phyloP scores from a whole-genome alignment of 1,284 basidiomycete species.

The Trametes sp. region DNA sequence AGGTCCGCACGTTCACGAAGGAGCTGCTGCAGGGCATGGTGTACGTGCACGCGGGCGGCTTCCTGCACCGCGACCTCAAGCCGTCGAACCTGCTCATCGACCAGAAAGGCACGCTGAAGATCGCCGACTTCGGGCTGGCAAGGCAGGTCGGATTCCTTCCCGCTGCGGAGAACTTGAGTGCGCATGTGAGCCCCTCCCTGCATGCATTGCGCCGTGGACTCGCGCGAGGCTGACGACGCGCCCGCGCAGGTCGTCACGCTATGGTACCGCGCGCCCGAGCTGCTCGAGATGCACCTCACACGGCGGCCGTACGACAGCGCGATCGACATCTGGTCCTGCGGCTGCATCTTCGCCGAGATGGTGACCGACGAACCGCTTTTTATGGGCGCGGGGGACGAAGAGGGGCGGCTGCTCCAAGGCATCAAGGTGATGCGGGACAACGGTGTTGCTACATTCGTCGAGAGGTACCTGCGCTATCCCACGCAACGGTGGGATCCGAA shows the following conservation, averaged over 20 bases:
- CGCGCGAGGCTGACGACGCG: not conserved
- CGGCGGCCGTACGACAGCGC: not conserved
- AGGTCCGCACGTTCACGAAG: not conserved
- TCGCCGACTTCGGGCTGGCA: constrained; percentile 4
- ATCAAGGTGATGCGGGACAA: not conserved
- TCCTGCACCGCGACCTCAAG: constrained; percentile 14
- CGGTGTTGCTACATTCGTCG: not conserved
- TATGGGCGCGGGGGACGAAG: not conserved
- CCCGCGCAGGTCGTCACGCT: constrained; percentile 1
- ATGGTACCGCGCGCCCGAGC: not conserved
- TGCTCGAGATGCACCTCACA: not conserved
- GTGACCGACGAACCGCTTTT: not conserved
- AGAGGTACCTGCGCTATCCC: not conserved
- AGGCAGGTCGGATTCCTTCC: not conserved
- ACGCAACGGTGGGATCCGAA: not conserved
- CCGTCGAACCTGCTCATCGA: constrained; percentile 4
- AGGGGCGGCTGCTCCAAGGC: not conserved
- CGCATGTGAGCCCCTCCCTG: not conserved
- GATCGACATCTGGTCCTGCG: constrained; percentile 1
- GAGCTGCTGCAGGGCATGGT: not conserved
- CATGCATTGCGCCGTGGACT: not conserved
- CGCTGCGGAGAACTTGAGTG: not conserved
- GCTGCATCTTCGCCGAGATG: constrained; percentile 3
- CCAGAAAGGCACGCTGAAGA: not conserved
- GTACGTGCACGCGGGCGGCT: not conserved